These are phyloP conservation scores for Brassica carinata DNA, from an alignment of 345 rosid genomes.

Conservation along the genomic window DNA sequence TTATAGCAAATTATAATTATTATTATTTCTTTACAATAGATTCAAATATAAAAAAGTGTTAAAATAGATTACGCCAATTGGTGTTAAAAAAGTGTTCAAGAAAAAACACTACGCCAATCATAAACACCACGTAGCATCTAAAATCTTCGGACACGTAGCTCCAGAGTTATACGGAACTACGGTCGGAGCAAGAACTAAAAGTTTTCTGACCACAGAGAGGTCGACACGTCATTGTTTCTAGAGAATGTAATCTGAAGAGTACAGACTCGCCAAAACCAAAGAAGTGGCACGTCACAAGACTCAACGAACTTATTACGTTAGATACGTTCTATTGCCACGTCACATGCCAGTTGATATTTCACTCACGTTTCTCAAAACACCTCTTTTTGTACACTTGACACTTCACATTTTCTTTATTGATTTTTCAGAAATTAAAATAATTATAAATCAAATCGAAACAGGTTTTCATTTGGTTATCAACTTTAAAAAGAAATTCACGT, in stretches of 20 bases:
- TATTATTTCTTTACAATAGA: neutral
- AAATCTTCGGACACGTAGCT: slow-evolving; percentile 30
- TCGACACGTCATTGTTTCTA: slow-evolving; percentile 33
- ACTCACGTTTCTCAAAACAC: slow-evolving; percentile 34
- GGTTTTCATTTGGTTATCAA: slow-evolving; percentile 41
- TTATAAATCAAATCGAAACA: slow-evolving; percentile 16
- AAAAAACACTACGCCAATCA: slow-evolving; percentile 1
- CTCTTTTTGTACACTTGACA: neutral
- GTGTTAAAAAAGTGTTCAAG: no score
- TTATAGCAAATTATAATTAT: neutral
- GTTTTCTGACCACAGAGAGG: neutral
- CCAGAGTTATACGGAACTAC: slow-evolving; percentile 29
- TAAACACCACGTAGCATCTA: slow-evolving; percentile 20
- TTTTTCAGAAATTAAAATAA: neutral
- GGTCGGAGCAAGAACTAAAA: slow-evolving; percentile 35
- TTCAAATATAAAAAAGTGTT: no score
- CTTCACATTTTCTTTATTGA: neutral
- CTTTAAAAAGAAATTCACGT: slow-evolving; percentile 37
- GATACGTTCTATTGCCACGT: slow-evolving; percentile 39
- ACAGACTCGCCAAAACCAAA: slow-evolving; percentile 20
- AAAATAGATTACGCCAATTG: no score
- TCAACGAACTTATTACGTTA: slow-evolving; percentile 32
- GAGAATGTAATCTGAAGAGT: slow-evolving; percentile 30
- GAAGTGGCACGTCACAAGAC: slow-evolving; percentile 23
- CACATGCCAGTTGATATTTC: slow-evolving; percentile 24